Evolutionary conservation across 768 basidiomycete species (phyloP).

Genomic region (Trametes elegans): DNA sequence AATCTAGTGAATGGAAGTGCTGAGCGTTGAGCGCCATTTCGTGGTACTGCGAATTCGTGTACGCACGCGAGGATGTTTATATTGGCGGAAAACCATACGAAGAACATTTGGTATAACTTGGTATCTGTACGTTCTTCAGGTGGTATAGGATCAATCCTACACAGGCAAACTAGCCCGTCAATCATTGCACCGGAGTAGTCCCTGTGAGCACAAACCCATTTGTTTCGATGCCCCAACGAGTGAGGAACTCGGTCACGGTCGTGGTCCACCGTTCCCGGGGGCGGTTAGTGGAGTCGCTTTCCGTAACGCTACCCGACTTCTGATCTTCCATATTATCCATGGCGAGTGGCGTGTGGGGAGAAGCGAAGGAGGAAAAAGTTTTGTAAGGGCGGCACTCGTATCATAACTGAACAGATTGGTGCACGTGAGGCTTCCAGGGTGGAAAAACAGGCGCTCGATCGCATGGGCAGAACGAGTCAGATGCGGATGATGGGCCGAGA

Average conservation of each 20-base stretch:
- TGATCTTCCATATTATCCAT: constrained; percentile 1
- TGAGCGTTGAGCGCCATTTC: too few relatives aligned
- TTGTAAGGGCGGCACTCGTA: too few relatives aligned
- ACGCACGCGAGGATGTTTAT: constrained; percentile 59
- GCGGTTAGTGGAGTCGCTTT: background rate
- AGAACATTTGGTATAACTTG: constrained; percentile 65
- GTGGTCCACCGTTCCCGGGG: background rate
- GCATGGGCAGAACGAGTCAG: too few relatives aligned
- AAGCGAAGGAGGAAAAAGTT: background rate
- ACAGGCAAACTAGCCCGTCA: background rate
- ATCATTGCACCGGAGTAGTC: background rate
- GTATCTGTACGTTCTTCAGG: constrained; percentile 50
- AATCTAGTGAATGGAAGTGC: too few relatives aligned
- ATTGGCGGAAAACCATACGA: constrained; percentile 71
- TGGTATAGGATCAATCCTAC: constrained; percentile 53
- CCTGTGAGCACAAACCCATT: constrained; percentile 32
- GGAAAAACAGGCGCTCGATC: too few relatives aligned
- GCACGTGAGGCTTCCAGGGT: constrained; percentile 3
- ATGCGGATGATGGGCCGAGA: too few relatives aligned
- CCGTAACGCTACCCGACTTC: background rate
- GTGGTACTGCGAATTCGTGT: too few relatives aligned
- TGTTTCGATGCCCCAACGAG: constrained; percentile 39
- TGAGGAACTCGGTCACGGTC: constrained; percentile 29
- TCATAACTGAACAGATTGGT: background rate
- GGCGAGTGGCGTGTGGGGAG: too few relatives aligned